Base-by-base conservation (phyloP, 2,329 filamentous ascomycete genomes). In the Cercospora canescens region DNA sequence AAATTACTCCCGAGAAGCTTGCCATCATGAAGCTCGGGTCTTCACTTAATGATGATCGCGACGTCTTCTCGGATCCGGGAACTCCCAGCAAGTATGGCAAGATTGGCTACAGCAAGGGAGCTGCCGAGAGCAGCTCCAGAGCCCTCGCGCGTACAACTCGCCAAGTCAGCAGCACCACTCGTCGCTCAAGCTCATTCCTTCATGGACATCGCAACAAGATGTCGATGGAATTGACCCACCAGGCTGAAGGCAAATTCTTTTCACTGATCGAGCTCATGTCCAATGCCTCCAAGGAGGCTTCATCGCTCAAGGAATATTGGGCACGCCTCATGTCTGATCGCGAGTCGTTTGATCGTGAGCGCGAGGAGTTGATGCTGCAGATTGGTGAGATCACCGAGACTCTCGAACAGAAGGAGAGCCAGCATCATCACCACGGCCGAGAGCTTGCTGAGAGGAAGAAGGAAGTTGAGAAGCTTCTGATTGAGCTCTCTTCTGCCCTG, bases 191-290 rank as follows among this genome's bases (percentile, higher is more conserved):
- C 64, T 70, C 70, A n/a, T 71, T 71, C 65, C 66, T 73, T 57
- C 67, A 70, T 54, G 66, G 67, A 39, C 72, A 74, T 64, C 70
- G 71, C 48, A 70, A 64, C 64, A 72, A 74, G 56, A 73, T 75
- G 71, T 72, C 73, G 9, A 64, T 68, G 39, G 75, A 76, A 63
- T 62, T 72, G 21, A 74, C 69, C 28, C 64, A 68, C n/a, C 71
- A 76, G 52, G 74, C 74, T 28, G 75, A 76, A 65, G 66, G 63
- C 67, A 76, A 75, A 62, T 76, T 76, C 68, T 71, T 74, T 64
- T 66, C 70, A 14, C 62, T 76, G 64, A 75, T 76, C 24, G 75
- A 76, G 50, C 66, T 76, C 54, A 75, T 76, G 69, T 65, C 70
- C 30, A 73, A 62, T 58, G 75, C 74, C 35, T 74, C 71, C 4